Evolutionary conservation across 257 asterid genomes (phyloP).

Genomic region (Marsdenia floribunda): DNA sequence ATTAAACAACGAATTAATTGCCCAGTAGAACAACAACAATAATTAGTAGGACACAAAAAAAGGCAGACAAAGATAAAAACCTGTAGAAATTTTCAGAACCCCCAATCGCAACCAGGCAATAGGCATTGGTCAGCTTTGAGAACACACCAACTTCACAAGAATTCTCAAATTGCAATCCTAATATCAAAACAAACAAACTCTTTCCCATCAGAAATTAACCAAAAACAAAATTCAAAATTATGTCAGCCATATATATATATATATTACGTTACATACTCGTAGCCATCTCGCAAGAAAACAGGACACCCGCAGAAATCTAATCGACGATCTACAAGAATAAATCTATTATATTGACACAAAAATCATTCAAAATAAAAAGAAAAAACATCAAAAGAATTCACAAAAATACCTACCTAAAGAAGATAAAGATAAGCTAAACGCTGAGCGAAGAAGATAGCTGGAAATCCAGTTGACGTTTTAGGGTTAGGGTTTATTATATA

Average conservation of each 20-base stretch:
- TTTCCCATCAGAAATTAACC: neutral
- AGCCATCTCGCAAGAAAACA: constrained; percentile 19
- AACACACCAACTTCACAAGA: constrained; percentile 86
- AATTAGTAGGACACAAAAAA: neutral
- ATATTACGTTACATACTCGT: constrained; percentile 8
- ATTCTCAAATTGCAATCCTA: constrained; percentile 91
- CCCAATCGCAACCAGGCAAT: constrained; percentile 89
- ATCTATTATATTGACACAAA: neutral
- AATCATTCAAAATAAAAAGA: neutral
- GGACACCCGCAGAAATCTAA: neutral
- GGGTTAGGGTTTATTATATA: constrained; percentile 11
- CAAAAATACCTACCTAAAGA: constrained; percentile 9
- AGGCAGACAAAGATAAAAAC: constrained; percentile 16
- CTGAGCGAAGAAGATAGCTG: neutral
- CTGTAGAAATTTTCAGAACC: constrained; percentile 96
- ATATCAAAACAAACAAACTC: neutral
- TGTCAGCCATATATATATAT: neutral
- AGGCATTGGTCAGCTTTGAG: constrained; percentile 90
- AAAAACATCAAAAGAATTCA: neutral
- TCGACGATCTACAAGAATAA: neutral
- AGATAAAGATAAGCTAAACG: neutral
- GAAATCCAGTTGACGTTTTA: neutral
- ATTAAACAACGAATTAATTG: neutral
- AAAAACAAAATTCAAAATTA: neutral
- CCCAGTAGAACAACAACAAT: neutral